These are phyloP conservation scores for Simmondsia chinensis DNA, from an alignment of 148 eudicot genomes.

Conservation along the genomic window DNA sequence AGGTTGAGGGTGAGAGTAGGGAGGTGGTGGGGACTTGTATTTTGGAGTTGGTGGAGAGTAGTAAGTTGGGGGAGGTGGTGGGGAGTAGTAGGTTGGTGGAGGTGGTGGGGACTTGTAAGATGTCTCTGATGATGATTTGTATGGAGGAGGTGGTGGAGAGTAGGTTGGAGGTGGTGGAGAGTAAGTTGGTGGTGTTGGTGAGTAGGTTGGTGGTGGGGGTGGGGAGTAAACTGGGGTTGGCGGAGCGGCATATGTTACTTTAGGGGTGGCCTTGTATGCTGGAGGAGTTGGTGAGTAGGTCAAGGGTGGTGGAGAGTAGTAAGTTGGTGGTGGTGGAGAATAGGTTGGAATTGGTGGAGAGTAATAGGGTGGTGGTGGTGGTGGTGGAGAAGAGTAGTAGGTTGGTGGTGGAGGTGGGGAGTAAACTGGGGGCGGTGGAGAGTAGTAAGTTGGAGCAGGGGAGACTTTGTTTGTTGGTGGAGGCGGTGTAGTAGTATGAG, in stretches of 20 bases:
- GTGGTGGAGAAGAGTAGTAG: neutral
- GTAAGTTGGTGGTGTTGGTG: neutral
- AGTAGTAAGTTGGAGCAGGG: neutral
- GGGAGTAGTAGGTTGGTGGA: neutral
- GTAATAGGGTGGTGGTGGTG: neutral
- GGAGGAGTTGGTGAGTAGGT: neutral
- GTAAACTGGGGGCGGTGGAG: neutral
- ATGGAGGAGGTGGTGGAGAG: neutral
- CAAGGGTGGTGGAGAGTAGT: neutral
- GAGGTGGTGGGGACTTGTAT: neutral
- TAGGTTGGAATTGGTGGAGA: neutral
- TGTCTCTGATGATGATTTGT: neutral
- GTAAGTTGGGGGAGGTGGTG: neutral
- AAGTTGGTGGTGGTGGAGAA: neutral
- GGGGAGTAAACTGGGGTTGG: neutral
- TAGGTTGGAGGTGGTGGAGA: neutral
- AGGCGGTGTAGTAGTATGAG: neutral
- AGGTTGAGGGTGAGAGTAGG: neutral
- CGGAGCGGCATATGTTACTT: too few species aligned
- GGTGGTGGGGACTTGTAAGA: conserved; percentile 1
- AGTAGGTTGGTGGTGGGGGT: neutral
- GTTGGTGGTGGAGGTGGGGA: neutral
- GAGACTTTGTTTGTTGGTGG: neutral
- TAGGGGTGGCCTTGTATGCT: conserved; percentile 2
- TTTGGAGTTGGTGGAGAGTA: neutral